phyloP scores from a whole-genome alignment of 2,329 filamentous ascomycete genomes.

The Biscogniauxia mediterranea region DNA sequence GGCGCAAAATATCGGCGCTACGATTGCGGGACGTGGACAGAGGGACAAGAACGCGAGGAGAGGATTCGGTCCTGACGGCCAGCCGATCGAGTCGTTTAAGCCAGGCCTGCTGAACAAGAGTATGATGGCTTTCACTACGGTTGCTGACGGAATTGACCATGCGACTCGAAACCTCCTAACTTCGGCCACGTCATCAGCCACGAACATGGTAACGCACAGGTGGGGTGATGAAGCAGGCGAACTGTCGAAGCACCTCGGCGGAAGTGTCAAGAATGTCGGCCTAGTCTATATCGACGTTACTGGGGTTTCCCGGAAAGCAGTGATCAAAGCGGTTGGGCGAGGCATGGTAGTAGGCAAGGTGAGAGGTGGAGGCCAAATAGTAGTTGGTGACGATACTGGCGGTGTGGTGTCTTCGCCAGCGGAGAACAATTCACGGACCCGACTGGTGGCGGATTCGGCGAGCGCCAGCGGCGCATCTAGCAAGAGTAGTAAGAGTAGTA shows the following conservation, averaged over 20 bases:
- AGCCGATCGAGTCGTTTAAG: slow-evolving; percentile 67
- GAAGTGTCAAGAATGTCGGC: slow-evolving; percentile 92
- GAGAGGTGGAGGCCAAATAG: slow-evolving; percentile 70
- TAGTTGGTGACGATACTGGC: slow-evolving; percentile 63
- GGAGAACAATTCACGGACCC: slow-evolving; percentile 17
- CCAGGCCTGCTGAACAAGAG: slow-evolving; percentile 93
- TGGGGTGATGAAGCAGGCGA: slow-evolving; percentile 85
- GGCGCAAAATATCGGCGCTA: slow-evolving; percentile 87
- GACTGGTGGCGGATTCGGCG: slow-evolving; percentile 17
- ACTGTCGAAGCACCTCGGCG: slow-evolving; percentile 71
- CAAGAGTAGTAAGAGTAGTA: slow-evolving; percentile 13
- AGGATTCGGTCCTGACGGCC: slow-evolving; percentile 69
- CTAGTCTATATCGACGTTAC: slow-evolving; percentile 96
- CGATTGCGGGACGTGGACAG: slow-evolving; percentile 61
- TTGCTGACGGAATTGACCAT: slow-evolving; percentile 90
- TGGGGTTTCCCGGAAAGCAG: slow-evolving; percentile 82
- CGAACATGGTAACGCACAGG: slow-evolving; percentile 81
- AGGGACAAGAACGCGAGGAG: slow-evolving; percentile 51
- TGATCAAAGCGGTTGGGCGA: slow-evolving; percentile 93
- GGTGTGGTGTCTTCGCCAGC: slow-evolving; percentile 21
- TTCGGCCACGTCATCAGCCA: slow-evolving; percentile 74
- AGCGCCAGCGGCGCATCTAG: slow-evolving; percentile 21
- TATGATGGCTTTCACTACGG: slow-evolving; percentile 92
- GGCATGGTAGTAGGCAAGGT: slow-evolving; percentile 90
- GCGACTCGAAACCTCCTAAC: slow-evolving; percentile 76